phyloP scores from a whole-genome alignment of 352 stramenopile species.

The Globisporangium abappressorium region DNA sequence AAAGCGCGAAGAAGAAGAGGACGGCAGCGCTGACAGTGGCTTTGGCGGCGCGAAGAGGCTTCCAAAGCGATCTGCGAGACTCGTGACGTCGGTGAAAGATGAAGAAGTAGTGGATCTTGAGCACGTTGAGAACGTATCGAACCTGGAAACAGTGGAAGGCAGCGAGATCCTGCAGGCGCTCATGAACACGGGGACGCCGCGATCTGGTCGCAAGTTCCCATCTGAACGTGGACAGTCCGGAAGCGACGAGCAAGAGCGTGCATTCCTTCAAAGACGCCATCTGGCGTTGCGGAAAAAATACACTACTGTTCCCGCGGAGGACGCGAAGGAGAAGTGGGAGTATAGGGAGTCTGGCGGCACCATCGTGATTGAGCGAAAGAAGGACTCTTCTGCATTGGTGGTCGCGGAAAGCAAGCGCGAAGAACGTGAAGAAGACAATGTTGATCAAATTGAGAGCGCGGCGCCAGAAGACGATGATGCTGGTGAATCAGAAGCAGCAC shows the following conservation, averaged over 20 bases:
- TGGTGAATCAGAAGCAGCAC: neutral
- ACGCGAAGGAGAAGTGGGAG: slow-evolving; percentile 25
- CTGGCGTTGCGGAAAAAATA: slow-evolving; percentile 38
- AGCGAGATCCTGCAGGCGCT: slow-evolving; percentile 54
- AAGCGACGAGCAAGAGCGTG: slow-evolving; percentile 51
- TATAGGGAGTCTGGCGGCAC: slow-evolving; percentile 11
- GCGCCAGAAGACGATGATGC: neutral
- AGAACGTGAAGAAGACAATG: neutral
- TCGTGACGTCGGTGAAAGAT: slow-evolving; percentile 17
- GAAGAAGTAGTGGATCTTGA: slow-evolving; percentile 50
- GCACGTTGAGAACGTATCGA: slow-evolving; percentile 28
- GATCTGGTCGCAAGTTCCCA: slow-evolving; percentile 43
- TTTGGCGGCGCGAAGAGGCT: slow-evolving; percentile 1
- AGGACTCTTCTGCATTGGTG: neutral
- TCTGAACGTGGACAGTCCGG: slow-evolving; percentile 39
- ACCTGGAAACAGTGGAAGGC: slow-evolving; percentile 64
- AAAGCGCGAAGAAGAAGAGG: slow-evolving; percentile 14
- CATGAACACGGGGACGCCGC: slow-evolving; percentile 38
- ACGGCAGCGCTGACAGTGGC: slow-evolving; percentile 7
- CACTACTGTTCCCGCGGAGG: slow-evolving; percentile 22
- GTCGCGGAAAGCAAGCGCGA: neutral
- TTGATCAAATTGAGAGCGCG: neutral
- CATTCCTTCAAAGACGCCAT: slow-evolving; percentile 42
- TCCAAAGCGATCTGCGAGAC: slow-evolving; percentile 10
- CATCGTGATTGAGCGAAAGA: slow-evolving; percentile 22